A percentile compares a stretch with the other conserved stretches of the same genome.
Evolutionary conservation across 192 early-diverging fungal species (phyloP).

Genomic region (Geranomyces michiganensis): DNA sequence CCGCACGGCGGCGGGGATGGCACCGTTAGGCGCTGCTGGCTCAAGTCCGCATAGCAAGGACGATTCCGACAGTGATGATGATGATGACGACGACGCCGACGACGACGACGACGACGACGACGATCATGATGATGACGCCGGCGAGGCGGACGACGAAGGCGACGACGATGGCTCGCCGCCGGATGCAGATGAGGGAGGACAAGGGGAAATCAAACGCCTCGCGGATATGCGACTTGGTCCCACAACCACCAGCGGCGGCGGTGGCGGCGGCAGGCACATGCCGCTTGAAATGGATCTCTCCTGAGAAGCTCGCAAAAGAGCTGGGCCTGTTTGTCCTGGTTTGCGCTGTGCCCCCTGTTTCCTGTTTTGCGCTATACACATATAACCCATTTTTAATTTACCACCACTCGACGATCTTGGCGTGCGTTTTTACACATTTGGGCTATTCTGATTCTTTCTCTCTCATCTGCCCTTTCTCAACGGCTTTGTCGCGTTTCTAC

Average conservation of each 20-base stretch:
- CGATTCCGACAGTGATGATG: conserved; percentile 49
- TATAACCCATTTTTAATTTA: too few species aligned
- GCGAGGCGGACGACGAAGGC: conserved; percentile 28
- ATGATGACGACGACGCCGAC: conserved; percentile 49
- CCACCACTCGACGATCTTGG: too few species aligned
- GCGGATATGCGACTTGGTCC: neutral
- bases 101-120: conserved; percentile 53
- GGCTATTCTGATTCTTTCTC: too few species aligned
- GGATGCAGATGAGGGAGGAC: neutral
- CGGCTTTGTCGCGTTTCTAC: too few species aligned
- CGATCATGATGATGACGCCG: conserved; percentile 47
- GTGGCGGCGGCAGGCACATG: too few species aligned
- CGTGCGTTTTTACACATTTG: too few species aligned
- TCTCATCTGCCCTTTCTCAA: too few species aligned
- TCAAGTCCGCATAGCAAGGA: conserved; percentile 13
- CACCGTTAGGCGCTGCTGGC: neutral
- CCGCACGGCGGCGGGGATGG: neutral
- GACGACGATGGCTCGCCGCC: conserved; percentile 20
- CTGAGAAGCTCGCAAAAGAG: too few species aligned
- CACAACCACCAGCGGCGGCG: too few species aligned
- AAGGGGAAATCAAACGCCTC: neutral
- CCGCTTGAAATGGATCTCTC: too few species aligned
- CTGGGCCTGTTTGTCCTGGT: neutral
- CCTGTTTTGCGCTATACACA: neutral
- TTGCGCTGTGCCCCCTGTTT: neutral